Evolutionary conservation across 805 yeast species (phyloP), one percentile per base, ranked within the genome.

Genomic region (Metschnikowia anglica): DNA sequence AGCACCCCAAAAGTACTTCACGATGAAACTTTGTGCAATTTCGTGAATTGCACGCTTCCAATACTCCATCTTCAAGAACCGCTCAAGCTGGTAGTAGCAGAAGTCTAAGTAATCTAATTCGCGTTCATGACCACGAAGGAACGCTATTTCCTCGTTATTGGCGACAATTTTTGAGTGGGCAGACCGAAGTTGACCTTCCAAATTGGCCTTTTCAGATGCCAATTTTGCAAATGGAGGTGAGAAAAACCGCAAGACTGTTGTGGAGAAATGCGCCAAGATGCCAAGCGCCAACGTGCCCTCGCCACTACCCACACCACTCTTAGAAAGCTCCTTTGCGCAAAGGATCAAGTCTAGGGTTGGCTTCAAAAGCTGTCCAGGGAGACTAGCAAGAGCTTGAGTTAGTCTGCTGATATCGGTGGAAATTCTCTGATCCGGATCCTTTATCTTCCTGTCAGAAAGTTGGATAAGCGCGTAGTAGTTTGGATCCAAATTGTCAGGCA

Each of bases 1-100:
- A 2, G 97, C 98, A 48, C 98, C 98, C 90, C 97, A 85, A 37
- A 88, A 79, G 64, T 90, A 90, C 66, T 90, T 90, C 48, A 90
- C 90, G 41, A 88, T 81, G 55, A 89, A 90, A 37, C 85, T 87
- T 52, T 91, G 93, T 2, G 91, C 85, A 52, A 87, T 77, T 58
- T 89, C 89, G 63, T 89, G 91, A 19, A 85, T 62, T 21, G 91
- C 83, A 67, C 83, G 74, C 53, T 86, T 82, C 65, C 85, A 79
- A 49, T 85, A 76, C 58, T 85, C 90, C 65, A 81, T 77, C 55
- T 85, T 79, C 51, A 83, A 74, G 63, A 89, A 91, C 47, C 82
- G 72, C 51, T 86, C 93, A 52, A 89, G 71, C 49, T 85, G 83
- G 63, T 88, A 89, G 65, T 88, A 90, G 19, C 88, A 78, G 54